phyloP scores from a whole-genome alignment of 495 filamentous ascomycete genomes.

The Poronia punctata region DNA sequence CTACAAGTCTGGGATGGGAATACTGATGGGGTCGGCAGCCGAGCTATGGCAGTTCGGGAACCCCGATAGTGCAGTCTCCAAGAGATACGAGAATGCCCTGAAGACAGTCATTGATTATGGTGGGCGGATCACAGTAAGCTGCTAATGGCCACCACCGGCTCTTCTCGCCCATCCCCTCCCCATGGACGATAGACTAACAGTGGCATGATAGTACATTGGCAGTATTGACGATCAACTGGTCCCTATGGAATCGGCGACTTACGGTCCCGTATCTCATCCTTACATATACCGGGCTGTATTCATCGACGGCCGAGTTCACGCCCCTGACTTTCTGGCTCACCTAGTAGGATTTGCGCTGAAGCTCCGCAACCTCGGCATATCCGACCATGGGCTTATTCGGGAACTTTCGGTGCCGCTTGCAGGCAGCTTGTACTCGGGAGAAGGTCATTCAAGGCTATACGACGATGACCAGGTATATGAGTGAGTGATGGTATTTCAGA shows the following conservation, averaged over 20 bases:
- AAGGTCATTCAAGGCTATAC: conserved; percentile 89
- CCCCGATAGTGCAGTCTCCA: conserved; percentile 70
- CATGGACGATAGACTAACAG: neutral
- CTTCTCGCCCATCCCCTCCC: neutral
- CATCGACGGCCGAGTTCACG: conserved; percentile 86
- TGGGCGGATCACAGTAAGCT: conserved; percentile 57
- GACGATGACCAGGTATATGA: conserved; percentile 86
- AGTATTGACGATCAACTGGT: conserved; percentile 97
- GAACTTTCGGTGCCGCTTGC: conserved; percentile 85
- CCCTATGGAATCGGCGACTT: conserved; percentile 72
- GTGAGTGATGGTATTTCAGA: conserved; percentile 37
- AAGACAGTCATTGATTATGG: conserved; percentile 67
- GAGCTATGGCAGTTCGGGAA: conserved; percentile 91
- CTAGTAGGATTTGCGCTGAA: conserved; percentile 91
- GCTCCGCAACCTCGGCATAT: conserved; percentile 82
- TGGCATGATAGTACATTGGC: conserved; percentile 45
- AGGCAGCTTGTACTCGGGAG: conserved; percentile 83
- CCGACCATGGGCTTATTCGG: conserved; percentile 87
- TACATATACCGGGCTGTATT: conserved; percentile 92
- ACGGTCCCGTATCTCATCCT: conserved; percentile 75
- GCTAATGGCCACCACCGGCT: neutral
- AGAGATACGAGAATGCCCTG: conserved; percentile 70
- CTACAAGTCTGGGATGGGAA: conserved; percentile 68
- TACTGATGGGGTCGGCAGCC: conserved; percentile 76
- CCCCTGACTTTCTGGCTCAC: conserved; percentile 88